These are phyloP conservation scores for Ricinus communis DNA, from an alignment of 345 rosid genomes.

Conservation along the genomic window DNA sequence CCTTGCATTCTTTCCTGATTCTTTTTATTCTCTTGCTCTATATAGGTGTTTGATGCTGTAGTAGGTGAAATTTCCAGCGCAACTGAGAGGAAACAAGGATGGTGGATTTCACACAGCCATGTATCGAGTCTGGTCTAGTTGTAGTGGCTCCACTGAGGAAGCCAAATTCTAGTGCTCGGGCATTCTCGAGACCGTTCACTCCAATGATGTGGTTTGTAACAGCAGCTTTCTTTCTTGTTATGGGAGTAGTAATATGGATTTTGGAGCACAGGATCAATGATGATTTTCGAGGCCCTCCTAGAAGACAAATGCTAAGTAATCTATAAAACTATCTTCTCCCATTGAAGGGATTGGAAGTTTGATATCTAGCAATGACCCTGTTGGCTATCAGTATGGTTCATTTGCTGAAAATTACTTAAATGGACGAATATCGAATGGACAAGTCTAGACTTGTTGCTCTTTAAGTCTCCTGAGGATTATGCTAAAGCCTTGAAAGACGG, in stretches of 20 bases:
- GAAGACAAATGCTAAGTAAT: constrained; percentile 25
- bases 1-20: not conserved
- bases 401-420: constrained; percentile 58
- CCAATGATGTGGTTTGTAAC: constrained; percentile 24
- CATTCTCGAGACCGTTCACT: constrained; percentile 26
- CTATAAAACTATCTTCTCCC: constrained; percentile 63
- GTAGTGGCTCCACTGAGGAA: constrained; percentile 29
- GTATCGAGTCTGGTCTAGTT: constrained; percentile 29
- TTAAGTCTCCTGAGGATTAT: constrained; percentile 51
- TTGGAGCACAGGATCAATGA: constrained; percentile 33
- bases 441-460: constrained; percentile 69
- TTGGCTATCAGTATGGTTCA: constrained; percentile 84
- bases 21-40: not conserved
- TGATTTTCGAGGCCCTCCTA: constrained; percentile 34
- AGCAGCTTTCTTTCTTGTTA: constrained; percentile 18
- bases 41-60: constrained; percentile 26
- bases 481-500: constrained; percentile 66
- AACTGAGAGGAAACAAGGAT: constrained; percentile 26
- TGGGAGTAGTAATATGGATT: constrained; percentile 28
- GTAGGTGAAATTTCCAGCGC: constrained; percentile 28
- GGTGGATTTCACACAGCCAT: constrained; percentile 33
- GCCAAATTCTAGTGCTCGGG: constrained; percentile 23
- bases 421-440: constrained; percentile 52
- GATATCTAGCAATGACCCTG: constrained; percentile 49
- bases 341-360: constrained; percentile 72